phyloP scores from a whole-genome alignment of 192 early-diverging fungal genomes.

The Coemansia sp. region DNA sequence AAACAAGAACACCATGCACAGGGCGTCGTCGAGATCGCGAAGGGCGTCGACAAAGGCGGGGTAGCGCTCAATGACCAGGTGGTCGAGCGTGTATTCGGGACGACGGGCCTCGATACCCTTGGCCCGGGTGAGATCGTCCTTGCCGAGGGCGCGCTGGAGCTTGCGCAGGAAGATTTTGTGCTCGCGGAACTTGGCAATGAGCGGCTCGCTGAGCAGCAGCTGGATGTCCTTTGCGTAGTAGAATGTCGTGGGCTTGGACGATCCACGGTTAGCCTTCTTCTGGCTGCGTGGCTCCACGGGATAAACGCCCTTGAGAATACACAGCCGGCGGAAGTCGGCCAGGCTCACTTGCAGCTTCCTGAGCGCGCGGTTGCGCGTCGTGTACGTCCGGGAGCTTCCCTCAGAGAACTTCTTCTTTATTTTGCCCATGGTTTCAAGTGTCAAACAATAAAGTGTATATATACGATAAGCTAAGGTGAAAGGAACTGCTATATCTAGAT shows the following conservation, averaged over 20 bases:
- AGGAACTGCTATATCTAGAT: not conserved
- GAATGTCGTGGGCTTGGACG: constrained; percentile 83
- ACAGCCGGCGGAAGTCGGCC: constrained; percentile 93
- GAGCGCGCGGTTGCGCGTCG: constrained; percentile 85
- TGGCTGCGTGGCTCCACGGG: constrained; percentile 93
- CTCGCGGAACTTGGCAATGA: constrained; percentile 89
- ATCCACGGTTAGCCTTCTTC: constrained; percentile 91
- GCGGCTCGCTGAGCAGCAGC: constrained; percentile 91
- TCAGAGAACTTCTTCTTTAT: constrained; percentile 80
- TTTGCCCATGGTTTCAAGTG: constrained; percentile 28
- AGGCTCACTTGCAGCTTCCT: constrained; percentile 94
- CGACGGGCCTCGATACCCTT: constrained; percentile 73
- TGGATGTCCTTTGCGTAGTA: constrained; percentile 98
- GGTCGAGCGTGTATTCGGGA: constrained; percentile 88
- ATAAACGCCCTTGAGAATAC: constrained; percentile 99
- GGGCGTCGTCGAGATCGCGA: constrained; percentile 95
- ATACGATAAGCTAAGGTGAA: not conserved
- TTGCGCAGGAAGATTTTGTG: constrained; percentile 87
- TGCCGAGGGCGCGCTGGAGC: constrained; percentile 82
- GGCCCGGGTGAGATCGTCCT: constrained; percentile 75
- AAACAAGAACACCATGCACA: constrained; percentile 95
- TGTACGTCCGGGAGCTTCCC: constrained; percentile 89
- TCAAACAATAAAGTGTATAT: not conserved
- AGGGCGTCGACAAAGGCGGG: constrained; percentile 92
- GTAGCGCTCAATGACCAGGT: constrained; percentile 95